Base-by-base conservation (phyloP, 441 rosid genomes). In the Pelargonium cotyledonis region DNA sequence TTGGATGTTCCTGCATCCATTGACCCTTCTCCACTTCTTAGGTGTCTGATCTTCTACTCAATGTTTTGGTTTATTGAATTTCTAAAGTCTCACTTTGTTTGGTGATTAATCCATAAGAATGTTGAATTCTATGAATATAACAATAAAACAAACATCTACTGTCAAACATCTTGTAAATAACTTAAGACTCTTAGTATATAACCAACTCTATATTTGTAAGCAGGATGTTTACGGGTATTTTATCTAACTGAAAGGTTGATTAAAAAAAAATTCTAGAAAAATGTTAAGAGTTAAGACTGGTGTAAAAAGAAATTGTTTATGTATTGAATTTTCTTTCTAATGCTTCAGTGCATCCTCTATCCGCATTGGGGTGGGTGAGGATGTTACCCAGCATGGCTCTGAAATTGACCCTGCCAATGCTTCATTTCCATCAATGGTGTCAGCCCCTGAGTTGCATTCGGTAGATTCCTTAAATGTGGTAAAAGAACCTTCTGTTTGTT, bases 1-100 rank as follows among this genome's bases (percentile, higher is more conserved):
- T 58, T 80, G 72, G 98, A 95, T 79, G 80, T 82, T 74, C 75
- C 91, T 47, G 96, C 86, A 76, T 81, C 85, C 60, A 74, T 77
- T 68, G 99, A 88, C 55, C 72, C 94, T 49, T 79, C 86, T 74
- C 75, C 89, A 26, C 77, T 80, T 77, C 68, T 82, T 46, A 91
- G 96, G 99, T 95, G 62, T 63, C 62, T 72, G 74, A 62, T 63
- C 43, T 73, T 64, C 63, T 16, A 26, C 29, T 31, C 1, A 71
- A 61, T 43, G 55, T 63, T 53, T 44, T 31, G 26, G 58, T 57
- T 23, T 10, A 11, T 6, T 21, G 10, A 19, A 16, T 16, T 31
- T 63, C 66, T 35, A 10, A 31, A 29, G 10, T 19, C 44, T 63
- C 44, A 62, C 65, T 16, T 62, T 62, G 40, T 62, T 15, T 29